Evolutionary conservation across 768 basidiomycete genomes (phyloP).

Genomic region (Lentinula guzmanii): DNA sequence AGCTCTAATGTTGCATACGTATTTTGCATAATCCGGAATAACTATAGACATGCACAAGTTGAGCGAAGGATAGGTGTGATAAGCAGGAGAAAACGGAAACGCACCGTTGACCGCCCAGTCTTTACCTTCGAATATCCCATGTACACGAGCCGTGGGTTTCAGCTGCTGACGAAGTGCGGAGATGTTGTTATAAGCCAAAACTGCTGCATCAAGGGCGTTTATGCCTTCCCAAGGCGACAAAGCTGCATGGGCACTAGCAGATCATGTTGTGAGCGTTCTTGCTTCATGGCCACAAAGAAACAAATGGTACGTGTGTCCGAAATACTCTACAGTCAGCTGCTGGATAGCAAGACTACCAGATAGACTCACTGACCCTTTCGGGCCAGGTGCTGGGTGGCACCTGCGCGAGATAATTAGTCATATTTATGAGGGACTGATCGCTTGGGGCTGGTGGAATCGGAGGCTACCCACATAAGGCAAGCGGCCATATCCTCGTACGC

Average conservation of each 20-base stretch:
- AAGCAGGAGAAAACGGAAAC: slow-evolving; percentile 11
- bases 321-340: slow-evolving; percentile 55
- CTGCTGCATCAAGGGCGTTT: slow-evolving; percentile 85
- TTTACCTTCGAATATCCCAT: slow-evolving; percentile 71
- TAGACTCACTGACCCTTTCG: slow-evolving; percentile 60
- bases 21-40: slow-evolving; percentile 76
- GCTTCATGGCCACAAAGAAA: neutral
- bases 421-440: neutral
- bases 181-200: slow-evolving; percentile 76
- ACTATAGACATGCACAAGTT: slow-evolving; percentile 34
- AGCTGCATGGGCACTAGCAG: slow-evolving; percentile 66
- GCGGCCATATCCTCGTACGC: slow-evolving; percentile 74
- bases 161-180: slow-evolving; percentile 80
- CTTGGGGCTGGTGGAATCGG: neutral
- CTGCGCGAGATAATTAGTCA: slow-evolving; percentile 24
- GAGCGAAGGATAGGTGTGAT: neutral
- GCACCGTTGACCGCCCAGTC: slow-evolving; percentile 72
- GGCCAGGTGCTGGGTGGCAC: slow-evolving; percentile 82
- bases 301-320: slow-evolving; percentile 59
- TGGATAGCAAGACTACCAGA: slow-evolving; percentile 60
- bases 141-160: slow-evolving; percentile 69
- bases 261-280: neutral
- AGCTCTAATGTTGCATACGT: slow-evolving; percentile 74
- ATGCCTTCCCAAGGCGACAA: slow-evolving; percentile 81
- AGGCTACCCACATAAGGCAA: slow-evolving; percentile 58